phyloP scores from a whole-genome alignment of 1,284 basidiomycete species.

The Earliella scabrosa region DNA sequence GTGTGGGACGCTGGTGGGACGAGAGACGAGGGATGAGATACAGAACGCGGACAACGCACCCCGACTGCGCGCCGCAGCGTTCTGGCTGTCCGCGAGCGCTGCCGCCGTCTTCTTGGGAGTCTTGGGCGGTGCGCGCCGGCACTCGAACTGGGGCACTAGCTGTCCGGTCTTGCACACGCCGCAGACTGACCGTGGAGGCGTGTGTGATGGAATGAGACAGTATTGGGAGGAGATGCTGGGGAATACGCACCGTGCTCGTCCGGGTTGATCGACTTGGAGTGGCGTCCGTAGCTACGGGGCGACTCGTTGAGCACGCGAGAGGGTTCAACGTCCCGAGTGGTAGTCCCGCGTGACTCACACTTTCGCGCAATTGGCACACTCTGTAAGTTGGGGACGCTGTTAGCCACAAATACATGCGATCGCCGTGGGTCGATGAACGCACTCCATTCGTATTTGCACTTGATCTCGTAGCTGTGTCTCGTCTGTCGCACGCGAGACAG shows the following conservation, averaged over 20 bases:
- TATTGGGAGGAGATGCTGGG: neutral
- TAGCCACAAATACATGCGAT: too few relatives aligned
- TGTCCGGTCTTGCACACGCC: slow-evolving; percentile 56
- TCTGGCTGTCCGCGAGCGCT: slow-evolving; percentile 40
- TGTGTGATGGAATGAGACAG: neutral
- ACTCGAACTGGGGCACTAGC: slow-evolving; percentile 58
- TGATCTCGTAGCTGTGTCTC: slow-evolving; percentile 76
- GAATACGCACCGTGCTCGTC: slow-evolving; percentile 60
- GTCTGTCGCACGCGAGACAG: slow-evolving; percentile 46
- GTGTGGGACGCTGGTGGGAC: too few relatives aligned
- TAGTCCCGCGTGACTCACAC: too few relatives aligned
- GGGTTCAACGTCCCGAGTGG: too few relatives aligned
- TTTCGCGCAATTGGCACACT: slow-evolving; percentile 69
- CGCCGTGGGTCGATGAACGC: too few relatives aligned
- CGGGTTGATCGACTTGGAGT: slow-evolving; percentile 76
- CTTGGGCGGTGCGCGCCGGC: slow-evolving; percentile 32
- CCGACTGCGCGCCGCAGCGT: slow-evolving; percentile 49
- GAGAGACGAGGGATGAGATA: neutral
- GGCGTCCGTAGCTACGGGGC: slow-evolving; percentile 69
- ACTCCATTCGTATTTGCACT: slow-evolving; percentile 82
- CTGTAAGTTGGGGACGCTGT: too few relatives aligned
- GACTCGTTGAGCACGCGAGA: too few relatives aligned
- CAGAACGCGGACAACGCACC: slow-evolving; percentile 39
- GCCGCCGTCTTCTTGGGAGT: slow-evolving; percentile 42
- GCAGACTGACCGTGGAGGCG: slow-evolving; percentile 43